phyloP scores from a whole-genome alignment of 768 basidiomycete species.

The Daedaleopsis nitida region DNA sequence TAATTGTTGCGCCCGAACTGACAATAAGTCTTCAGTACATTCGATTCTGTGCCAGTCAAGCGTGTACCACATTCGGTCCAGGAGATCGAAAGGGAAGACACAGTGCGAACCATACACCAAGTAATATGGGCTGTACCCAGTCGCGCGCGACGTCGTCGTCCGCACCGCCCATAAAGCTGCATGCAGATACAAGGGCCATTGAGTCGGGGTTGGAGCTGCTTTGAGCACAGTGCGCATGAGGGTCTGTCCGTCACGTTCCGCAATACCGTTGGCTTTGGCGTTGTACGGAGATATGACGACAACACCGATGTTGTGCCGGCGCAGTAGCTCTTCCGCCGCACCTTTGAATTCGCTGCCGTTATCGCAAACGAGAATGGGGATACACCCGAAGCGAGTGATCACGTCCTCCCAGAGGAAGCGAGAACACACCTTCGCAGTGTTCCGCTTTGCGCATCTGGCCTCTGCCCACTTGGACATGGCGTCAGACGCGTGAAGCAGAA shows the following conservation, averaged over 20 bases:
- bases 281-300: constrained; percentile 34
- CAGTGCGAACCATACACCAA: constrained; percentile 35
- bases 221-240: constrained; percentile 25
- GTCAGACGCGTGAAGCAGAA: constrained; percentile 31
- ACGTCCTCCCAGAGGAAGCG: not conserved
- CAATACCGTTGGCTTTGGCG: constrained; percentile 33
- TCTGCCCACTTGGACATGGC: constrained; percentile 4
- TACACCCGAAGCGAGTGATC: constrained; percentile 16
- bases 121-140: constrained; percentile 36
- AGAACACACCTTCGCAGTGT: not conserved
- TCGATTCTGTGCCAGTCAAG: constrained; percentile 29
- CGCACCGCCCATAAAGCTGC: constrained; percentile 31
- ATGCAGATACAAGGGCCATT: constrained; percentile 33
- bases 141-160: constrained; percentile 27
- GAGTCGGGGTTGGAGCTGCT: constrained; percentile 17
- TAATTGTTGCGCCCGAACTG: constrained; percentile 9
- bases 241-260: constrained; percentile 33
- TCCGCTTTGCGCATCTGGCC: not conserved
- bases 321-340: constrained; percentile 23
- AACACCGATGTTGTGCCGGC: constrained; percentile 28
- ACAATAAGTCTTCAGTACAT: constrained; percentile 30
- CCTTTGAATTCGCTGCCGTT: constrained; percentile 36
- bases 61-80: constrained; percentile 32
- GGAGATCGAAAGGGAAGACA: constrained; percentile 31
- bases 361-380: constrained; percentile 29